Percentiles rank a stretch among this genome's conserved stretches.
Conservation (phyloP, 2,329 filamentous ascomycete genomes). For the Rutstroemia sp. region DNA sequence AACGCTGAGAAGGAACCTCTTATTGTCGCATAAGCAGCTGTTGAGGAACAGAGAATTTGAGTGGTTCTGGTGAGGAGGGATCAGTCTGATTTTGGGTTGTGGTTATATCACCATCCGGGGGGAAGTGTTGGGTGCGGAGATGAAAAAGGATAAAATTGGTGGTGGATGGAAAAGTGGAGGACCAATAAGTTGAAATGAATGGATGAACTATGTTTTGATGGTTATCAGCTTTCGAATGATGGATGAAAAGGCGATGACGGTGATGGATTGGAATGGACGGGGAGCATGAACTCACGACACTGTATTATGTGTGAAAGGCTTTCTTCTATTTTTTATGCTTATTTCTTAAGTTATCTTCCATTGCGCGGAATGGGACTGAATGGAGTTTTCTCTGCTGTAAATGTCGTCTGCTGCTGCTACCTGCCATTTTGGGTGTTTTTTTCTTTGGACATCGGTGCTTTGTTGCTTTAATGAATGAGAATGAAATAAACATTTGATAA, state of each 20-base stretch:
- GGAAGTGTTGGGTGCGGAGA: background rate
- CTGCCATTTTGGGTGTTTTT: too few relatives aligned
- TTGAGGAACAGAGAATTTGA: background rate
- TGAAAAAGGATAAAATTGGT: background rate
- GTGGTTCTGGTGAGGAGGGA: conserved; percentile 1
- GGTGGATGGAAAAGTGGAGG: background rate
- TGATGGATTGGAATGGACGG: background rate
- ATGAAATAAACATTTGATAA: too few relatives aligned
- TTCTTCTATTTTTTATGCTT: background rate
- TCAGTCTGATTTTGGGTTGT: background rate
- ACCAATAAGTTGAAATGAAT: background rate
- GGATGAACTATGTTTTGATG: background rate
- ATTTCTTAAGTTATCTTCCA: background rate
- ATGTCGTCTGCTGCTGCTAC: too few relatives aligned
- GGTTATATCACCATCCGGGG: background rate
- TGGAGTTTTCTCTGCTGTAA: too few relatives aligned
- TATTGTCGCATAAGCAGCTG: conserved; percentile 17
- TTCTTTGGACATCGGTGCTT: too few relatives aligned
- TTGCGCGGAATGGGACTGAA: too few relatives aligned
- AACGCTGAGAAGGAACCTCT: conserved; percentile 22
- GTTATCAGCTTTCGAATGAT: background rate
- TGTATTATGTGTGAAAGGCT: background rate
- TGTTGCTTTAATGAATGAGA: too few relatives aligned
- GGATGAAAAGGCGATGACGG: background rate
- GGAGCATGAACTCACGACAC: background rate